Base-by-base conservation (phyloP, 106 monocot species). In the Dendrobium chrysotoxum region DNA sequence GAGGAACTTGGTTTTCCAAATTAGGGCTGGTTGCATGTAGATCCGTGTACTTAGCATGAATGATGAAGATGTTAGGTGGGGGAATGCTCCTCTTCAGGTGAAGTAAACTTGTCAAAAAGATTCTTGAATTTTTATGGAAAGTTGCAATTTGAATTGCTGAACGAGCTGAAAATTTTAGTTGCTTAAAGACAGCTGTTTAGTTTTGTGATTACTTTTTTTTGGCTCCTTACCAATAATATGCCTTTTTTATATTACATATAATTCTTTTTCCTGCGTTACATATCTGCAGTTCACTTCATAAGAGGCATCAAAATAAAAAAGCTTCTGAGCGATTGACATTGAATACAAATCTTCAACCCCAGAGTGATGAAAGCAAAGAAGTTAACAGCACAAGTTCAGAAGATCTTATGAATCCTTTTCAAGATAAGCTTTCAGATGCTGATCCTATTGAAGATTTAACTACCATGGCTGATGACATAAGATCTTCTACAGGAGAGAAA, bases 251-350 rank as follows among this genome's bases (percentile, higher is more conserved):
- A 21, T 74, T 25, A 42, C 74, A 21, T 74, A 13, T 4, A 4
- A 74, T 74, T 30, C 20, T 74, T 74, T 20, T 40, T 41, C 20
- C 41, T 39, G 39, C 40, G 40, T 42, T 74, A 10, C 13, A 42
- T 81, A 16, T 38, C 15, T 88, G 88, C 86, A 91, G 91, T 78
- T 86, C 86, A 40, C 80, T 82, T 75, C 67, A 54, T 17, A 90
- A 67, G 78, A 88, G 80, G 72, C 80, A 81, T 44, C 81, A 85
- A 72, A 26, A 40, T n/a, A 90, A 85, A 87, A 90, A 83, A n/a
- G 40, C n/a, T 54, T 58, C 55, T 3, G 77, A 85, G n/a, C 71
- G 35, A 28, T 78, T 78, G 28, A 40, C 81, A 75, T 54, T 73
- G 57, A 88, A 87, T 55, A 40, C 79, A 66, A 82, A 82, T 9